Evolutionary conservation across 352 stramenopile species (phyloP).

Genomic region (Pythium graminicola): DNA sequence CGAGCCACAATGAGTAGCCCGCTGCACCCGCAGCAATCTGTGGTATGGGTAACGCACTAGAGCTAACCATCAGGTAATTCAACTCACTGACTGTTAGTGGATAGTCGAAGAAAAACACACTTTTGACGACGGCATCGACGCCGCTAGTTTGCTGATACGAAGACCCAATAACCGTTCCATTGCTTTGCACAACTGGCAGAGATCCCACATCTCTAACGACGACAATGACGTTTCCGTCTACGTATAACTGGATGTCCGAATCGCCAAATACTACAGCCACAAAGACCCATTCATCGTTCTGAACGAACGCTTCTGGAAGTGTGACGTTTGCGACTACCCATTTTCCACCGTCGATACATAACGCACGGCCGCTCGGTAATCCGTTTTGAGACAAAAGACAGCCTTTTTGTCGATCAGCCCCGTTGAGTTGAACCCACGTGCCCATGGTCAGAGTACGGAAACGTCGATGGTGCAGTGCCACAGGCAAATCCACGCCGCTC

Average conservation of each 20-base stretch:
- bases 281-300: constrained; percentile 35
- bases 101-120: constrained; percentile 40
- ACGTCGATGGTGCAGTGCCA: constrained; percentile 20
- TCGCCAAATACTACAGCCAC: constrained; percentile 35
- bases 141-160: constrained; percentile 17
- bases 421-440: constrained; percentile 31
- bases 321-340: constrained; percentile 27
- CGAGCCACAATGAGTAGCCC: constrained; percentile 24
- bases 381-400: constrained; percentile 49
- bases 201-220: background rate
- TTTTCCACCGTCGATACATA: constrained; percentile 30
- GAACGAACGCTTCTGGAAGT: background rate
- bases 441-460: constrained; percentile 36
- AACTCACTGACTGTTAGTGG: constrained; percentile 34
- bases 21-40: constrained; percentile 21
- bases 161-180: constrained; percentile 15
- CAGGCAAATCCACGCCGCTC: constrained; percentile 29
- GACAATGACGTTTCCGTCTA: constrained; percentile 15
- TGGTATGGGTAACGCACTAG: background rate
- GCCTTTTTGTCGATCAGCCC: constrained; percentile 4
- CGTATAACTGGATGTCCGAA: constrained; percentile 11
- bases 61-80: constrained; percentile 30
- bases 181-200: background rate
- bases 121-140: constrained; percentile 32
- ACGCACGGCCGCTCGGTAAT: constrained; percentile 24